A percentile compares a stretch with the other conserved stretches of the same genome.
Evolutionary conservation across 305 asterid genomes (phyloP).

Genomic region (Fraxinus platypoda): DNA sequence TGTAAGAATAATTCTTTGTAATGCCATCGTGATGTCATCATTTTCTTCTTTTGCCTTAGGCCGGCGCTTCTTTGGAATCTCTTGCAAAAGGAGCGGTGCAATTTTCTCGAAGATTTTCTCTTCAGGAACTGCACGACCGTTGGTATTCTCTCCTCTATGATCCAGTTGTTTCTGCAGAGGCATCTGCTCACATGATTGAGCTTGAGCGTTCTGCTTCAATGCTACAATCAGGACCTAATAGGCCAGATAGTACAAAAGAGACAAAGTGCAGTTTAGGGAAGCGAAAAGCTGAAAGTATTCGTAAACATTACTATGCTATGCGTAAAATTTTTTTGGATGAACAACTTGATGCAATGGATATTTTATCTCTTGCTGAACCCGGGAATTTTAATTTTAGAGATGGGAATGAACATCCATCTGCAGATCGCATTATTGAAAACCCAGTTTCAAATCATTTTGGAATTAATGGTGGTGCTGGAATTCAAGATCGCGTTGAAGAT

Average conservation of each 20-base stretch:
- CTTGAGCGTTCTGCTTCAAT: conserved; percentile 35
- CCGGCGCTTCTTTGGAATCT: conserved; percentile 84
- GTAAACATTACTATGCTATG: conserved; percentile 57
- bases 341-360: conserved; percentile 38
- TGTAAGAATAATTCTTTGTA: not conserved
- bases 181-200: conserved; percentile 51
- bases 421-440: conserved; percentile 30
- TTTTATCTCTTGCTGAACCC: conserved; percentile 36
- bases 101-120: conserved; percentile 61
- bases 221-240: conserved; percentile 35
- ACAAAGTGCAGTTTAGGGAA: conserved; percentile 34
- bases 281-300: conserved; percentile 58
- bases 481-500: conserved; percentile 24
- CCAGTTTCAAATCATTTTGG: conserved; percentile 34
- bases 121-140: conserved; percentile 63
- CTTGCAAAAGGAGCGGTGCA: conserved; percentile 83
- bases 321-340: conserved; percentile 58
- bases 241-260: conserved; percentile 39
- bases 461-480: conserved; percentile 28
- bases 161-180: conserved; percentile 52
- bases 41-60: conserved; percentile 35
- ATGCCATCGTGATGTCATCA: not conserved
- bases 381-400: conserved; percentile 28
- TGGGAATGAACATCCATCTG: conserved; percentile 24
- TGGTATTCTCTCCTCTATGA: conserved; percentile 82